phyloP scores from a whole-genome alignment of 805 yeast species.

The Yarrowia porcina region DNA sequence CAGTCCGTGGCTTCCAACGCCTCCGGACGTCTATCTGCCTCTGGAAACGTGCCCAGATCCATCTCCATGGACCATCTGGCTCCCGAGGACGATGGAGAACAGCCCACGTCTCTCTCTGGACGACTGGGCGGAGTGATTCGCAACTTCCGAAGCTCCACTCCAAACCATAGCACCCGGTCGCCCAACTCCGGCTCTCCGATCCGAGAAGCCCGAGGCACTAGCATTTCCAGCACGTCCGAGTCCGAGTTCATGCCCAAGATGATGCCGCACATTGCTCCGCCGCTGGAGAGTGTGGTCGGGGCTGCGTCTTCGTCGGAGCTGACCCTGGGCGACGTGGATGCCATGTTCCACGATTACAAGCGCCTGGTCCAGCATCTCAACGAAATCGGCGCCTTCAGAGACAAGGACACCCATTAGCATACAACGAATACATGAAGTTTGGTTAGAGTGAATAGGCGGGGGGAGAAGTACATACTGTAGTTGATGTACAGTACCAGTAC shows the following conservation, averaged over 20 bases:
- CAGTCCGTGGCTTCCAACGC: not conserved
- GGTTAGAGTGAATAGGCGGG: too few relatives aligned
- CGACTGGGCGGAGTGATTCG: conserved; percentile 20
- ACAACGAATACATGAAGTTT: not conserved
- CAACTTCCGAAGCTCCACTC: conserved; percentile 20
- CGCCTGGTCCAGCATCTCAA: conserved; percentile 38
- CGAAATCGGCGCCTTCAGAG: conserved; percentile 32
- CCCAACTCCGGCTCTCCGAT: conserved; percentile 19
- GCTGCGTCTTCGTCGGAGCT: conserved; percentile 36
- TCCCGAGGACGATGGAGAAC: not conserved
- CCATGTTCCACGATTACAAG: conserved; percentile 40
- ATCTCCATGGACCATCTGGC: conserved; percentile 21
- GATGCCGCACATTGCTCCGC: conserved; percentile 28
- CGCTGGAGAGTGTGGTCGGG: conserved; percentile 30
- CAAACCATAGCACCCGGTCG: conserved; percentile 1
- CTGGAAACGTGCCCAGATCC: conserved; percentile 19
- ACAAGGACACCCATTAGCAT: conserved; percentile 13
- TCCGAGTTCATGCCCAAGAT: conserved; percentile 9
- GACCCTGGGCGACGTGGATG: conserved; percentile 39
- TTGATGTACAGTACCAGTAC: too few relatives aligned
- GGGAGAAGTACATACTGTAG: too few relatives aligned
- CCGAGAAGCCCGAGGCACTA: conserved; percentile 16
- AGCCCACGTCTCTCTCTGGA: not conserved
- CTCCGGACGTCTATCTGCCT: not conserved
- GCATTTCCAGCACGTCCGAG: conserved; percentile 20